Evolutionary conservation across 2,329 filamentous ascomycete genomes (phyloP), one percentile per base, ranked within the genome.

Genomic region (Hypomyces perniciosus): DNA sequence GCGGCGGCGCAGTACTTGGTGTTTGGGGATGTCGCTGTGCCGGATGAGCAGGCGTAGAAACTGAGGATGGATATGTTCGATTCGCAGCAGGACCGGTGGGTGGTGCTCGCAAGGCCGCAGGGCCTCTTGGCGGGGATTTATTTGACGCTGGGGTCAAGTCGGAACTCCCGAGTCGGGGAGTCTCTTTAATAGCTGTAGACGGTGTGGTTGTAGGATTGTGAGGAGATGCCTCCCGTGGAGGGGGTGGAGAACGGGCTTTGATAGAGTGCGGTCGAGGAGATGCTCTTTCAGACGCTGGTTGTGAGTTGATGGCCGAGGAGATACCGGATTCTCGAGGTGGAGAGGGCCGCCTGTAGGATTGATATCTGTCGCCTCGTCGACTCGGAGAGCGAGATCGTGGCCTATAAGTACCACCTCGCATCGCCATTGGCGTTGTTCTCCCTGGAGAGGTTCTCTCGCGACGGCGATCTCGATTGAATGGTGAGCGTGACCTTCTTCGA

Each of bases 401-500:
- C 50, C 79, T 72, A 56, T 78, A 82, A 3, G 73, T 68, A 49
- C 67, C 72, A 37, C 73, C 69, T 8, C 68, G 62, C 34, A 68
- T 53, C 9, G 56, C 63, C 28, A 59, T 46, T 6, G 61, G 59
- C 20, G 65, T 61, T 2, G 61, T 63, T 46, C 61, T 61, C 26
- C 58, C 56, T 5, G 56, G 58, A 13, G 65, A 66, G n/a, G 53
- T 65, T 56, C 66, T 64, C 6, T 67, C 66, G 27, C 66, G 70
- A 29, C 67, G 72, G 53, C 67, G 72, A 52, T 79, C 76, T 60
- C 75, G 68, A 37, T 70, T 70, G 52, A 71, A 73, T 1, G 79
- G 78, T 33, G 79, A 81, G 44, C 79, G 72, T 27, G 79, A 82
- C 58, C 79, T 71, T 55, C 77, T 72, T 63, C 76, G 78, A 56